A percentile compares a stretch with the other conserved stretches of the same genome.
These are phyloP conservation scores for Salvia miltiorrhiza DNA, from an alignment of 257 asterid species.

Conservation along the genomic window DNA sequence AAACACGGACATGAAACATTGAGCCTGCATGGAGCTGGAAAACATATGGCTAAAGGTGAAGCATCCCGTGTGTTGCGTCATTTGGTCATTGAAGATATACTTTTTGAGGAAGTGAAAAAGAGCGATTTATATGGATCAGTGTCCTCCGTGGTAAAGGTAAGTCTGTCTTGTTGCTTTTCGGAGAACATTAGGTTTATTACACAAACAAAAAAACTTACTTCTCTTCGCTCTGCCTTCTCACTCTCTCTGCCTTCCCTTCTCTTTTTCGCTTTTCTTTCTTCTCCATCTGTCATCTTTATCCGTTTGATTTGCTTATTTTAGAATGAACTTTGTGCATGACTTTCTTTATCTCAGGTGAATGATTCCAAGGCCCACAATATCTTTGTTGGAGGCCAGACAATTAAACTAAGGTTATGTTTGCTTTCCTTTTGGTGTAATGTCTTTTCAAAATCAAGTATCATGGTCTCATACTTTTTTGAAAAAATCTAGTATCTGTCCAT, in stretches of 20 bases:
- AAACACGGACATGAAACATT: conserved; percentile 76
- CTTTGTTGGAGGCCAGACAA: conserved; percentile 52
- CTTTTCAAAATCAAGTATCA: not conserved
- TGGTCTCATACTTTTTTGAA: not conserved
- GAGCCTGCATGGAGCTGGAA: conserved; percentile 96
- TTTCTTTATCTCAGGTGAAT: conserved; percentile 56
- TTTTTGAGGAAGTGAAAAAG: conserved; percentile 76
- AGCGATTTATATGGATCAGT: conserved; percentile 86
- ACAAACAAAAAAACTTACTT: not conserved
- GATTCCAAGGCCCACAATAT: conserved; percentile 61
- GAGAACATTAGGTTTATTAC: not conserved
- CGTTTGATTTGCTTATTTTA: conserved; percentile 5
- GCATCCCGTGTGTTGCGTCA: conserved; percentile 91
- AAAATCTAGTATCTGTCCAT: conserved; percentile 8
- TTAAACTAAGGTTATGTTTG: conserved; percentile 62
- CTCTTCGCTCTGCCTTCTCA: not conserved
- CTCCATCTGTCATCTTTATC: conserved; percentile 1
- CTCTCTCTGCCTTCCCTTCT: not conserved
- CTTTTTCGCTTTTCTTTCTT: not conserved
- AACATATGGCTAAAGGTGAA: conserved; percentile 78
- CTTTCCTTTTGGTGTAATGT: not conserved
- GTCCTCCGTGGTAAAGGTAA: conserved; percentile 82
- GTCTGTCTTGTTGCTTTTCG: conserved; percentile 1
- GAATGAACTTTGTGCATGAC: conserved; percentile 15
- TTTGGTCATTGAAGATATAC: conserved; percentile 85